Conservation (phyloP, 805 yeast genomes). For the Kuraishia cidri region DNA sequence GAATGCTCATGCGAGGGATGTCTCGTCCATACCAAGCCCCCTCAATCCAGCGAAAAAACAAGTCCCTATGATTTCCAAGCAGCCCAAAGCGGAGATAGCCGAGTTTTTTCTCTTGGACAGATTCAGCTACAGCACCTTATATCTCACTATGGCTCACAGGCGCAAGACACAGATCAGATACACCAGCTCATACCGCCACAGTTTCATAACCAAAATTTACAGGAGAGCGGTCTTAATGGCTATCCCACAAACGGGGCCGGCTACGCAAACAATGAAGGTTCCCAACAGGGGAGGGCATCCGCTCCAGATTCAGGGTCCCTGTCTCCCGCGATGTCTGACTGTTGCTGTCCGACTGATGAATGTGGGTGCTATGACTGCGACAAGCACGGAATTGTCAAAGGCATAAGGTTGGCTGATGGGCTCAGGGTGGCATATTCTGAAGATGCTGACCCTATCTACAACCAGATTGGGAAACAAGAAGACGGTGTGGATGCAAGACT, state of each 20-base stretch:
- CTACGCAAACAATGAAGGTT: neutral
- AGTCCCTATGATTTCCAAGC: too few species aligned
- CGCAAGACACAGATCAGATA: too few species aligned
- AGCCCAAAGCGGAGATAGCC: too few species aligned
- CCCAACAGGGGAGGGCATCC: too few species aligned
- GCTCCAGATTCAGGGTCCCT: neutral
- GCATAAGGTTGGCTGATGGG: constrained; percentile 19
- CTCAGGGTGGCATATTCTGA: constrained; percentile 8
- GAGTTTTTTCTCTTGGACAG: neutral
- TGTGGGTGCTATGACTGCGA: constrained; percentile 25
- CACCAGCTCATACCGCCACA: too few species aligned
- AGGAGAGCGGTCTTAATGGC: neutral
- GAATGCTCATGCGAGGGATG: constrained; percentile 21
- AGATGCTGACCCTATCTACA: too few species aligned
- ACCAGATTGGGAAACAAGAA: too few species aligned
- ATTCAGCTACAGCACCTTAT: neutral
- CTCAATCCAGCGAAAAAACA: neutral
- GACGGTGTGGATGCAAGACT: too few species aligned
- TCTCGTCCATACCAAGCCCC: constrained; percentile 13
- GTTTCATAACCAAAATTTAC: too few species aligned
- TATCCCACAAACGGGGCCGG: neutral
- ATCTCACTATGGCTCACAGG: too few species aligned
- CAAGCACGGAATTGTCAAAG: constrained; percentile 20
- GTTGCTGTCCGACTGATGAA: constrained; percentile 20
- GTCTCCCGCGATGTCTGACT: constrained; percentile 12